Conservation (phyloP, 129 eudicot species). For the Artemisia annua region DNA sequence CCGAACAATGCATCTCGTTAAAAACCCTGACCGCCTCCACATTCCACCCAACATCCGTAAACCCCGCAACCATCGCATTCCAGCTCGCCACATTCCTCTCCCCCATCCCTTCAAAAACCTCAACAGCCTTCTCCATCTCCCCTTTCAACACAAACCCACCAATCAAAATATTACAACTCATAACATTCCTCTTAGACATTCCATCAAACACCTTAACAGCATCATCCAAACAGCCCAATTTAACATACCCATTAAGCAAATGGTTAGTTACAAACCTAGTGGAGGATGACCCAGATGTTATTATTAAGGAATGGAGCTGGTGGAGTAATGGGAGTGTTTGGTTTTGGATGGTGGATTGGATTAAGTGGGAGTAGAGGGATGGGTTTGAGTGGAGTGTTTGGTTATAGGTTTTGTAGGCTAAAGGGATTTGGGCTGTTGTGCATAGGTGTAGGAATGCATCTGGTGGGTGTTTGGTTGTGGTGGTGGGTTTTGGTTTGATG, state of each 20-base stretch:
- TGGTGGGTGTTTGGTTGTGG: constrained; percentile 23
- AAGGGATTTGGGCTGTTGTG: constrained; percentile 39
- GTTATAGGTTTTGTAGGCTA: constrained; percentile 58
- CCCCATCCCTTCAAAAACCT: constrained; percentile 66
- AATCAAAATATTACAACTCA: constrained; percentile 76
- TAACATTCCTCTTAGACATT: constrained; percentile 67
- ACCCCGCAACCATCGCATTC: constrained; percentile 73
- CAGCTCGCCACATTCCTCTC: constrained; percentile 68
- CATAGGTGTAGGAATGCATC: constrained; percentile 26
- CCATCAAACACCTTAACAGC: constrained; percentile 55
- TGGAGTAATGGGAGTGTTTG: constrained; percentile 41
- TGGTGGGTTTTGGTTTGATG: constrained; percentile 3
- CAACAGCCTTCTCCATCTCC: constrained; percentile 53
- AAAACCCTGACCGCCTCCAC: constrained; percentile 64
- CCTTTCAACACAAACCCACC: constrained; percentile 60
- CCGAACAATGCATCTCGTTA: constrained; percentile 46
- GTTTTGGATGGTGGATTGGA: constrained; percentile 51
- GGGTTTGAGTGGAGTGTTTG: constrained; percentile 48
- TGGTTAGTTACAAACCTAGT: constrained; percentile 64
- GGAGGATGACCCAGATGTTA: constrained; percentile 55
- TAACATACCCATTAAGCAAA: constrained; percentile 57
- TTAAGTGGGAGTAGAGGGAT: constrained; percentile 59
- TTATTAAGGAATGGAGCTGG: constrained; percentile 73
- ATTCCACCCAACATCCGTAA: constrained; percentile 53
- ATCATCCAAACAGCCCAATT: constrained; percentile 39